Conservation (phyloP, 2,329 filamentous ascomycete genomes). For the Talaromyces sp. region DNA sequence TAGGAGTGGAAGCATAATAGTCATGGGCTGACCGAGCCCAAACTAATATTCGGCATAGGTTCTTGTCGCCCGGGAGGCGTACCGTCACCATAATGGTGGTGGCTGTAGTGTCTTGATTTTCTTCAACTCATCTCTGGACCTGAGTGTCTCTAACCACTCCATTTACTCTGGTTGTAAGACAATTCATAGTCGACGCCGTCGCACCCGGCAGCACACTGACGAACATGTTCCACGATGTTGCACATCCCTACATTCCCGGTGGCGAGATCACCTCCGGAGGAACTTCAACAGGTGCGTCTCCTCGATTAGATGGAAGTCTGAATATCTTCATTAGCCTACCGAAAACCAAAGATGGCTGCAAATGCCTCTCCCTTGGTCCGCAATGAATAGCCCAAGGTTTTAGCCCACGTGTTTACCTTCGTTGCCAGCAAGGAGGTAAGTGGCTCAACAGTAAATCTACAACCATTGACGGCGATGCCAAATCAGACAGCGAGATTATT, state of each 20-base stretch:
- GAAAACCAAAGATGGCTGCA: slow-evolving; percentile 7
- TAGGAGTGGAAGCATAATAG: neutral
- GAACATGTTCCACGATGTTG: slow-evolving; percentile 12
- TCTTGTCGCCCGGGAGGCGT: slow-evolving; percentile 65
- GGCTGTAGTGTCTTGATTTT: slow-evolving; percentile 72
- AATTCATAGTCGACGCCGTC: slow-evolving; percentile 9
- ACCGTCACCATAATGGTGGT: slow-evolving; percentile 64
- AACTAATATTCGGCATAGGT: neutral
- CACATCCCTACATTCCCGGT: slow-evolving; percentile 8
- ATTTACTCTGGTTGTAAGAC: slow-evolving; percentile 74
- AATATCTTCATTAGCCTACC: neutral
- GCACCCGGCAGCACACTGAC: slow-evolving; percentile 13
- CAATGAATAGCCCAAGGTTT: slow-evolving; percentile 9
- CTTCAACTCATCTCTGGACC: slow-evolving; percentile 64
- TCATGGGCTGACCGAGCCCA: neutral
- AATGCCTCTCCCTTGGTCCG: slow-evolving; percentile 8
- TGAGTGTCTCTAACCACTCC: slow-evolving; percentile 65
- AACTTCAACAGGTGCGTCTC: neutral
- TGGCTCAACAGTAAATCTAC: slow-evolving; percentile 11
- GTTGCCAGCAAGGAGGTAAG: slow-evolving; percentile 11
- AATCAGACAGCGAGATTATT: neutral
- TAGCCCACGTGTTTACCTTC: slow-evolving; percentile 7
- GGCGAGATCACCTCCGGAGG: neutral
- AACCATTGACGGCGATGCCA: slow-evolving; percentile 8
- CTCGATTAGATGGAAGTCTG: neutral